Evolutionary conservation across 345 rosid genomes (phyloP).

Genomic region (Kandelia obovata): DNA sequence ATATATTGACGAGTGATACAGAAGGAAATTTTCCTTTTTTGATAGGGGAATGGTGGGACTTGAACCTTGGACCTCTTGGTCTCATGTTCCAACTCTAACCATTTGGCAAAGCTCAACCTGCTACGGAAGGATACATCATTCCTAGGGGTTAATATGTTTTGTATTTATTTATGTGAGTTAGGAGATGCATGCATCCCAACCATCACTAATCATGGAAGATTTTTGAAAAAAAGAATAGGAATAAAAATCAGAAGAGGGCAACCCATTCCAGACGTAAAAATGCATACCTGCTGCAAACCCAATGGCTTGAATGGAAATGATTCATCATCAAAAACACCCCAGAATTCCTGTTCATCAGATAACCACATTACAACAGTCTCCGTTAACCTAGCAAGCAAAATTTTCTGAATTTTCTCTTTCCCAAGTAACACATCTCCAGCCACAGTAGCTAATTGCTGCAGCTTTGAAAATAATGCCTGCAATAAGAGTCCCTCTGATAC

Average conservation of each 20-base stretch:
- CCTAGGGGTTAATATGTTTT: no score
- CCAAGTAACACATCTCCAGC: constrained; percentile 93
- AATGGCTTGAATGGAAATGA: constrained; percentile 64
- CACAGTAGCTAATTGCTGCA: constrained; percentile 89
- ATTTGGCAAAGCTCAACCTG: no score
- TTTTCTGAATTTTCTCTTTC: constrained; percentile 88
- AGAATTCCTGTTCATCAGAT: constrained; percentile 88
- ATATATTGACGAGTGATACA: no score
- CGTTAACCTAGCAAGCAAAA: constrained; percentile 85
- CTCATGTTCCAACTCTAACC: no score
- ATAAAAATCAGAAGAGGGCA: not conserved
- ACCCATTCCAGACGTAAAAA: constrained; percentile 4
- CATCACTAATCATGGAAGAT: no score
- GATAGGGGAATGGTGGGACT: no score
- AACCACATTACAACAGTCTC: constrained; percentile 97
- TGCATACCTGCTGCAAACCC: constrained; percentile 82
- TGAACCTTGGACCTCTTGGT: no score
- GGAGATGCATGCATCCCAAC: no score
- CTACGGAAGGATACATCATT: no score
- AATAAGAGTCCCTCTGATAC: constrained; percentile 15
- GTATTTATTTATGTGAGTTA: no score
- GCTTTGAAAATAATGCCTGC: constrained; percentile 90
- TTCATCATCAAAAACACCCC: constrained; percentile 86
- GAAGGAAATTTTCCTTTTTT: no score
- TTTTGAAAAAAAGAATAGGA: not conserved